Conservation (phyloP, 1,284 basidiomycete genomes). For the Ganoderma multipileum region DNA sequence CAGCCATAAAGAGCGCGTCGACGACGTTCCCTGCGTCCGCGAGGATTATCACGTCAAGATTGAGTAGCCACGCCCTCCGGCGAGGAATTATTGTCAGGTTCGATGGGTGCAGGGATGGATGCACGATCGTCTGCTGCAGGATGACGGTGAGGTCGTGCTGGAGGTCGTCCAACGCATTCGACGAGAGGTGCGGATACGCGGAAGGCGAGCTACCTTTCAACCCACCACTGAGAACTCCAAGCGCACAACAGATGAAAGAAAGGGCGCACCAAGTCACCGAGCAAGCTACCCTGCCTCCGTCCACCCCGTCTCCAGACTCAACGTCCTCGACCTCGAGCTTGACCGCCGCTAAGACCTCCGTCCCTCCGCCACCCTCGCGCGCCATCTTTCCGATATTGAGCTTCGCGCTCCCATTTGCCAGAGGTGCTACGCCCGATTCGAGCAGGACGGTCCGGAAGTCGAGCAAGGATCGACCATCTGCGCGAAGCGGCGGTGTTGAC, state of each 20-base stretch:
- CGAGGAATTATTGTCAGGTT: constrained; percentile 47
- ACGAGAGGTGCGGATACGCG: constrained; percentile 64
- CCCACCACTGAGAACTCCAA: constrained; percentile 35
- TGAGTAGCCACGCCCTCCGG: constrained; percentile 71
- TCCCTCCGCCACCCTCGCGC: constrained; percentile 37
- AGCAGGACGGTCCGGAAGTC: constrained; percentile 73
- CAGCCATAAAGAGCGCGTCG: constrained; percentile 80
- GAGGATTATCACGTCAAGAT: constrained; percentile 74
- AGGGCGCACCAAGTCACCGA: constrained; percentile 74
- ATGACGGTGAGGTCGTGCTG: constrained; percentile 70
- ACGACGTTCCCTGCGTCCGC: constrained; percentile 75
- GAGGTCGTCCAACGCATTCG: constrained; percentile 62
- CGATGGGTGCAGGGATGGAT: constrained; percentile 64
- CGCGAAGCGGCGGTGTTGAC: constrained; percentile 18
- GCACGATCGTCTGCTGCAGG: constrained; percentile 64
- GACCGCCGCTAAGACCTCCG: constrained; percentile 61
- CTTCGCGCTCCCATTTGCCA: constrained; percentile 81
- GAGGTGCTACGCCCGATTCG: constrained; percentile 77
- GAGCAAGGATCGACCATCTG: constrained; percentile 68
- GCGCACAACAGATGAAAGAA: neutral
- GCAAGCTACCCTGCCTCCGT: constrained; percentile 66
- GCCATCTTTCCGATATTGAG: constrained; percentile 68
- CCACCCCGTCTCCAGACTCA: constrained; percentile 51
- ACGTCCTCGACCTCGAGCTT: constrained; percentile 76
- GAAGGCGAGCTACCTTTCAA: constrained; percentile 72